Evolutionary conservation across 2,329 filamentous ascomycete genomes (phyloP), one percentile per base, ranked within the genome.

Genomic region (Diplodia intermedia): DNA sequence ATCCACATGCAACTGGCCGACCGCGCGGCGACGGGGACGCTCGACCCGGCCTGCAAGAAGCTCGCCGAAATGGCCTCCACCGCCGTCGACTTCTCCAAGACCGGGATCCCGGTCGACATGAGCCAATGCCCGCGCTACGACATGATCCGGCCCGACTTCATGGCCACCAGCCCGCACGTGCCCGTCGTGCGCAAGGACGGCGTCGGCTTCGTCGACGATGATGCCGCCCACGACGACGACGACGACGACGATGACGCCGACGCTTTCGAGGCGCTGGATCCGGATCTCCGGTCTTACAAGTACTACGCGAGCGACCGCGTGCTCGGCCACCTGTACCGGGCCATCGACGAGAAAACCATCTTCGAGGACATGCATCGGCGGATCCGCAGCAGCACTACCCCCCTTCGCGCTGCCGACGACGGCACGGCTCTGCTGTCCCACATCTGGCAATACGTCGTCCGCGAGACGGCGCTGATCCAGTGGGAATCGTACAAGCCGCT

Each of bases 231-330:
- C 71, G 72, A 80, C 20, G 75, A 77, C 12, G 70, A 80, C 23
- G 75, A 77, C 12, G 70, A 73, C 3, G 69, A 70, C 5, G 66
- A 77, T 7, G 67, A 68, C 14, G 71, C 75, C 12, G 80, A 82
- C 15, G 79, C 82, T 7, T 69, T 71, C 7, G 62, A 57, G 11
- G 60, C 57, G 2, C 62, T 70, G 1, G 70, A 71, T 29, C 69
- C 71, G 14, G 70, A 72, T 36, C 72, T 75, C 56, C 72, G 68
- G 0, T 78, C 72, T 6, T 81, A 83, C 29, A 77, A 79, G 3
- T 94, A 89, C 74, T 94, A 95, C 75, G 78, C 77, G 36, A 93
- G 90, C 1, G 72, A 87, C 0, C 92, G 91, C 71, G 82, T 90
- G 0, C 83, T 95, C 0, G 92, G 92, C 0, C 78, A 83, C 4